Percentiles rank a stretch among this genome's conserved stretches.
These are phyloP conservation scores for Podospora comata DNA, from an alignment of 495 filamentous ascomycete genomes.

Conservation along the genomic window DNA sequence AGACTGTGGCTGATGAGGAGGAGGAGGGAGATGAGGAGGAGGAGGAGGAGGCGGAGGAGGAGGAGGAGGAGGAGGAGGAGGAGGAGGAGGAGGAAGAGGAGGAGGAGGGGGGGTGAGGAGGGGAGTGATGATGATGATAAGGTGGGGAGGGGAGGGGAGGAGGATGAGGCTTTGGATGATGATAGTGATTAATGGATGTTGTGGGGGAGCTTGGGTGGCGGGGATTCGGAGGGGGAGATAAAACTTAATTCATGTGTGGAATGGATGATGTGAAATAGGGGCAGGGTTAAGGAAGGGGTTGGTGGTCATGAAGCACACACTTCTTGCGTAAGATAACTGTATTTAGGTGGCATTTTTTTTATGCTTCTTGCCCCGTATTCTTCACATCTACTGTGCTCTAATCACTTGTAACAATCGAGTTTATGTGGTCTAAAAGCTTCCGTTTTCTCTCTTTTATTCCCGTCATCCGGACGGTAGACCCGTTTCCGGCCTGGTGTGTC, in stretches of 20 bases:
- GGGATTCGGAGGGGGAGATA: not conserved
- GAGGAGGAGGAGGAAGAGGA: constrained; percentile 48
- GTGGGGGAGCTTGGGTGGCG: too few species aligned
- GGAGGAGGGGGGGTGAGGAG: constrained; percentile 32
- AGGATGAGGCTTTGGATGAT: constrained; percentile 64
- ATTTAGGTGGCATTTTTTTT: not conserved
- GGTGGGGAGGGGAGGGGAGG: constrained; percentile 46
- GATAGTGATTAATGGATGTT: constrained; percentile 46
- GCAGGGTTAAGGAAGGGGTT: not conserved
- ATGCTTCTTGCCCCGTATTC: not conserved
- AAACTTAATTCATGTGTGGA: not conserved
- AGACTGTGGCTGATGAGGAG: constrained; percentile 51
- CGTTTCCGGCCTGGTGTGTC: too few species aligned
- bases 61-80: constrained; percentile 46
- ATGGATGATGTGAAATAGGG: not conserved
- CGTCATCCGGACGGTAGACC: too few species aligned
- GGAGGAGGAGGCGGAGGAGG: constrained; percentile 49
- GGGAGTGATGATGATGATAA: constrained; percentile 38
- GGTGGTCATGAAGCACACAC: not conserved
- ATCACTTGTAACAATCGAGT: too few species aligned
- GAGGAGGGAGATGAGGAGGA: constrained; percentile 56
- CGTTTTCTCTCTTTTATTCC: too few species aligned
- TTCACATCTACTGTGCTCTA: too few species aligned
- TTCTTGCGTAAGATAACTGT: not conserved
- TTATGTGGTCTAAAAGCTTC: too few species aligned